phyloP scores from a whole-genome alignment of 164 flowering plant species.

The Magnolia changhungtana region DNA sequence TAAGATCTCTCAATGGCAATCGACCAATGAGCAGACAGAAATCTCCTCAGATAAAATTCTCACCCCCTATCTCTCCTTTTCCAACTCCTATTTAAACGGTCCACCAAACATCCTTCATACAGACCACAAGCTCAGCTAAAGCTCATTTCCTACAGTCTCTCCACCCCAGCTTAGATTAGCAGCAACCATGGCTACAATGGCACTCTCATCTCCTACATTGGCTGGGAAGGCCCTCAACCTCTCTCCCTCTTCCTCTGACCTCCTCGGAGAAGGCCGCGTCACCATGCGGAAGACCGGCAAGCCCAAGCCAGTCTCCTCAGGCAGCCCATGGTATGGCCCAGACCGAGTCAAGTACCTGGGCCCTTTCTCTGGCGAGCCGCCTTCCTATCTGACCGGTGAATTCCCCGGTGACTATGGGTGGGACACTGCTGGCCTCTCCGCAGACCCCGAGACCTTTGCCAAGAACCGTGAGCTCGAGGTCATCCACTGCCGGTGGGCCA shows the following conservation, averaged over 20 bases:
- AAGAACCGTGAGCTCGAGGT: slow-evolving; percentile 39
- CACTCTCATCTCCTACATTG: slow-evolving; percentile 53
- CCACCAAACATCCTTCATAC: no score
- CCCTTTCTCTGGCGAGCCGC: slow-evolving; percentile 34
- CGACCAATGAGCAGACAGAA: no score
- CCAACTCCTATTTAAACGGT: no score
- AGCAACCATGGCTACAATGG: slow-evolving; percentile 50
- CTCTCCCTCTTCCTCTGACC: slow-evolving; percentile 21
- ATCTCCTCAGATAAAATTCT: no score
- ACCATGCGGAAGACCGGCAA: slow-evolving; percentile 33
- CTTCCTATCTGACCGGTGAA: slow-evolving; percentile 37
- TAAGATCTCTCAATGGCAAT: no score
- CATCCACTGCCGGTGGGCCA: slow-evolving; percentile 34
- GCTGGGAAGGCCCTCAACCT: slow-evolving; percentile 49
- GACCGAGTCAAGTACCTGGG: slow-evolving; percentile 33
- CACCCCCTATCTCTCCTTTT: no score
- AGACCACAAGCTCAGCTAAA: no score
- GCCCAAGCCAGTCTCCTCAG: slow-evolving; percentile 18
- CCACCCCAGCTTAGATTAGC: neutral
- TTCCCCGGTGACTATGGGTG: slow-evolving; percentile 53
- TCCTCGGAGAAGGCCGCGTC: slow-evolving; percentile 32
- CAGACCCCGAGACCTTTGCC: slow-evolving; percentile 48
- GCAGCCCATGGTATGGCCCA: slow-evolving; percentile 31
- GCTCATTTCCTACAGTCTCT: no score
- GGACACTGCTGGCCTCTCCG: slow-evolving; percentile 52